A percentile compares a stretch with the other conserved stretches of the same genome.
Conservation (phyloP, 1,139 yeast genomes). For the Hyphopichia fennica region DNA sequence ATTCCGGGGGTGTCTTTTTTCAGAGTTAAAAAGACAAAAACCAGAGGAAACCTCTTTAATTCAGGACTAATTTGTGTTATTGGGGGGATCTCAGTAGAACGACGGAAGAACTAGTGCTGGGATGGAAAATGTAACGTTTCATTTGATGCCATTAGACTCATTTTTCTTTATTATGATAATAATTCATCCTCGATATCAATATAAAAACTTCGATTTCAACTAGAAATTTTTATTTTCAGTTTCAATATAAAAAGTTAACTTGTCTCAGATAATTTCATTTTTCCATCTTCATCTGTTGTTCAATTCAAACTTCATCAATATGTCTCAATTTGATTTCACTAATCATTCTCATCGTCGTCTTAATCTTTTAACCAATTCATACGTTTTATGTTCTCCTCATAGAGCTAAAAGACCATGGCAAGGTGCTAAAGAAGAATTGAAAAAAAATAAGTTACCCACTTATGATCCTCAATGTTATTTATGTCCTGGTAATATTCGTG, state of each 20-base stretch:
- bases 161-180: too few relatives aligned
- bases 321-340: constrained; percentile 41
- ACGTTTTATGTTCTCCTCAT: constrained; percentile 76
- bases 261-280: too few relatives aligned
- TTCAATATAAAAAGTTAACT: too few relatives aligned
- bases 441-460: constrained; percentile 44
- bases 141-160: too few relatives aligned
- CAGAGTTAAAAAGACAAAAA: not conserved
- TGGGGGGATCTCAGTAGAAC: too few relatives aligned
- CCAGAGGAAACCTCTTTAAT: not conserved
- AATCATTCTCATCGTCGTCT: constrained; percentile 67
- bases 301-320: not conserved
- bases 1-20: too few relatives aligned
- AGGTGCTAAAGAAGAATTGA: constrained; percentile 63
- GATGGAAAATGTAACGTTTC: constrained; percentile 1
- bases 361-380: constrained; percentile 63
- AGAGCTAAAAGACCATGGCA: constrained; percentile 82
- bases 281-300: too few relatives aligned
- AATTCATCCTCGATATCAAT: too few relatives aligned
- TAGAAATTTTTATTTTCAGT: too few relatives aligned
- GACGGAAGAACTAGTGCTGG: not conserved
- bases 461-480: constrained; percentile 70
- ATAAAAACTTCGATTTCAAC: too few relatives aligned
- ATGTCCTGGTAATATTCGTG: constrained; percentile 72
- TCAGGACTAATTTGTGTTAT: not conserved